A percentile compares a stretch with the other conserved stretches of the same genome.
phyloP scores from a whole-genome alignment of 2,329 filamentous ascomycete genomes.

The Colletotrichum higginsianum region DNA sequence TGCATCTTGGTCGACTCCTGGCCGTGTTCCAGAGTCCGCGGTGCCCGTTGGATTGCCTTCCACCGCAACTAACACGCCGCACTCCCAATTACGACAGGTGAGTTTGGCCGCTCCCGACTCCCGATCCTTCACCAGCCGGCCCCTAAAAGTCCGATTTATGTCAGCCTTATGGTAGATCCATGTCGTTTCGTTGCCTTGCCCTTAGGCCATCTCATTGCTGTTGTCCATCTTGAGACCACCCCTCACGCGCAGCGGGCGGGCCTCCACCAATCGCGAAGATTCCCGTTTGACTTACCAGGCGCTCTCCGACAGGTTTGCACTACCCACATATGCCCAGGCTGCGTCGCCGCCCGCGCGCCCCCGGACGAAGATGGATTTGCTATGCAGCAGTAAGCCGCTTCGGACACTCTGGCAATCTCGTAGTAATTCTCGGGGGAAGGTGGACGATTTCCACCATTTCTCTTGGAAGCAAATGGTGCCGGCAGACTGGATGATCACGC shows the following conservation, averaged over 20 bases:
- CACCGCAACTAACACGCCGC: conserved; percentile 84
- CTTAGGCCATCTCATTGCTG: conserved; percentile 7
- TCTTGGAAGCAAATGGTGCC: conserved; percentile 87
- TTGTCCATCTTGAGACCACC: background rate
- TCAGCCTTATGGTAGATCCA: conserved; percentile 41
- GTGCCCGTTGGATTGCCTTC: conserved; percentile 41
- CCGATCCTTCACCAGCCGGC: conserved; percentile 80
- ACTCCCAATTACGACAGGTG: conserved; percentile 95
- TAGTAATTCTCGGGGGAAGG: conserved; percentile 81
- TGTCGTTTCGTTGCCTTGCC: conserved; percentile 21
- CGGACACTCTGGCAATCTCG: conserved; percentile 83
- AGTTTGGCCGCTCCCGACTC: conserved; percentile 79
- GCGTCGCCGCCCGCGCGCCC: conserved; percentile 31
- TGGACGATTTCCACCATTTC: conserved; percentile 78
- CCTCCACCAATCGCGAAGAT: conserved; percentile 44
- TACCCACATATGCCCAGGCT: conserved; percentile 90
- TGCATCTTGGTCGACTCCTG: conserved; percentile 42
- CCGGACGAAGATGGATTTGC: conserved; percentile 77
- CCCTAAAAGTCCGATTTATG: conserved; percentile 67
- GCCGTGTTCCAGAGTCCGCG: conserved; percentile 33
- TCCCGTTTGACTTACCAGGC: conserved; percentile 79
- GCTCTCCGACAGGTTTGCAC: conserved; percentile 92
- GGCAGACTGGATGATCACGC: conserved; percentile 65
- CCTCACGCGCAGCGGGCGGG: conserved; percentile 1
- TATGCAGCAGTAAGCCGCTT: conserved; percentile 85